These are phyloP conservation scores for Triticum turgidum DNA, from an alignment of 176 grass and related monocot species.

Conservation along the genomic window DNA sequence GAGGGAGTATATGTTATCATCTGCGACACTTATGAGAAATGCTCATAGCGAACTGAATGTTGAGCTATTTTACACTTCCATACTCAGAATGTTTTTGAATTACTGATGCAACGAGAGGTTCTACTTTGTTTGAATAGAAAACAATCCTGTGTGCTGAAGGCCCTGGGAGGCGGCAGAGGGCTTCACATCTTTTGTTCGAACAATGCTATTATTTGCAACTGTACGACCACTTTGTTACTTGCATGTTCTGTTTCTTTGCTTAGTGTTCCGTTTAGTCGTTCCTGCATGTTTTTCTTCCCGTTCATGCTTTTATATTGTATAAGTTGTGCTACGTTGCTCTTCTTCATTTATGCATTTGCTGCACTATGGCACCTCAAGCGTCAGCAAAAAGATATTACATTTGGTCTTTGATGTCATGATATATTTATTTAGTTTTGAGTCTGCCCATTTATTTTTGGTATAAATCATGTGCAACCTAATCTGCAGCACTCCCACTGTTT, in stretches of 20 bases:
- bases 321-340: neutral
- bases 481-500: neutral
- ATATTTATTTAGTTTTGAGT: neutral
- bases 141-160: neutral
- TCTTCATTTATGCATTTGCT: neutral
- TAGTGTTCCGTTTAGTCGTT: neutral
- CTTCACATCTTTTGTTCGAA: no score
- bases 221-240: no score
- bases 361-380: no score
- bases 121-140: neutral
- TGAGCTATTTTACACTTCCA: neutral
- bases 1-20: no score
- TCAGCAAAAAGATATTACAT: no score
- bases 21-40: no score
- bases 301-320: neutral
- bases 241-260: neutral
- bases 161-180: neutral
- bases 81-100: neutral
- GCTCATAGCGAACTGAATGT: neutral
- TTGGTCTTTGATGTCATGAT: neutral
- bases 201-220: no score
- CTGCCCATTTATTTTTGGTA: neutral
- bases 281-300: neutral
- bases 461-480: neutral
- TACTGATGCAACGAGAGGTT: neutral